Evolutionary conservation across 768 basidiomycete species (phyloP), one percentile per base, ranked within the genome.

Genomic region (Mycena floridula): DNA sequence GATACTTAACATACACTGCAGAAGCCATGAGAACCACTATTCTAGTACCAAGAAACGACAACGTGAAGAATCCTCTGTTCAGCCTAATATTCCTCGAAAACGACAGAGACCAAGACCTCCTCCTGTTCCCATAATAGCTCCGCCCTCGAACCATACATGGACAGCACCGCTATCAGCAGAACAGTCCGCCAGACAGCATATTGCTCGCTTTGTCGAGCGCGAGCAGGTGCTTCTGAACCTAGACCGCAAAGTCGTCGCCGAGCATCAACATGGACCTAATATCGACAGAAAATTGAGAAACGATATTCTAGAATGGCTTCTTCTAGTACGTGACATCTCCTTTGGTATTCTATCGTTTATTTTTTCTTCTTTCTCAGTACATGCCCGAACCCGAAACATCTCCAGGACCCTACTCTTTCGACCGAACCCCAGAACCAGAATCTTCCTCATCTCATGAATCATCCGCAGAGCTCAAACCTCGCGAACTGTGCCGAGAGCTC

Each of bases 91-190:
- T n/a, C n/a, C n/a, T n/a, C n/a, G n/a, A n/a, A n/a, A n/a, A n/a
- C n/a, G n/a, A n/a, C n/a, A n/a, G n/a, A n/a, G n/a, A n/a, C 28
- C n/a, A n/a, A 35, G 18, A 35, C 15, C 7, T 35, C 18, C 32
- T 35, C 32, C 32, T 23, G 69, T 80, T 0, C 79, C 80, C 0
- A 67, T 79, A 43, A 74, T 82, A 12, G 77, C 77, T 4, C 80
- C 80, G 2, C 77, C 80, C 0, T 40, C 53, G 2, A 61, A 61
- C 8, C 59, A 68, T 45, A 55, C 63, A 7, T 54, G 59, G 21
- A 48, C 61, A 5, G 27, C 53, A 21, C 64, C 67, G 3, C 46
- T 68, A 15, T 68, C 62, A 18, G 42, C 45, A 1, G 75, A 74
- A 39, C 69, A 69, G 23, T 44, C 58, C 12, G 76, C 79, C 1